Evolutionary conservation across 2,329 filamentous ascomycete genomes (phyloP).

Genomic region (Fusarium piperis): DNA sequence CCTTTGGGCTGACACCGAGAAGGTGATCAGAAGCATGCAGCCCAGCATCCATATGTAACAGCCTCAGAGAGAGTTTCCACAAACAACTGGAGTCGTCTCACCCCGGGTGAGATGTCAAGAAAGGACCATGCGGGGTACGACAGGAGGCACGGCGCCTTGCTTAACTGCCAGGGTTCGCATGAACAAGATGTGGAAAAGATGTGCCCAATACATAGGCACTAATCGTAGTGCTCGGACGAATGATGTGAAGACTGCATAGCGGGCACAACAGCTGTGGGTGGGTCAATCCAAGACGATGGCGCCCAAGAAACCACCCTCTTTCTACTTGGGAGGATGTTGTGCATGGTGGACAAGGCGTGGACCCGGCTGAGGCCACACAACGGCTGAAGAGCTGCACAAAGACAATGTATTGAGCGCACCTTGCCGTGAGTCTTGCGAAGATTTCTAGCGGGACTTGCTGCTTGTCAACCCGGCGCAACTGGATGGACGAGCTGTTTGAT

Average conservation of each 20-base stretch:
- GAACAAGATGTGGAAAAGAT: slow-evolving; percentile 28
- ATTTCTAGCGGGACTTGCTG: neutral
- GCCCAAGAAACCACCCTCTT: slow-evolving; percentile 17
- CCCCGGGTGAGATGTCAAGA: slow-evolving; percentile 38
- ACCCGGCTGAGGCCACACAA: neutral
- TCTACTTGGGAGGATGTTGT: slow-evolving; percentile 25
- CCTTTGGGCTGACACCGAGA: slow-evolving; percentile 24
- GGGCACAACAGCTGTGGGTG: slow-evolving; percentile 32
- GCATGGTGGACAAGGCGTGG: slow-evolving; percentile 12
- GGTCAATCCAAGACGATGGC: slow-evolving; percentile 25
- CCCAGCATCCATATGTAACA: slow-evolving; percentile 32
- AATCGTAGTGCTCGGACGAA: slow-evolving; percentile 14
- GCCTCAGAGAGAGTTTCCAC: slow-evolving; percentile 30
- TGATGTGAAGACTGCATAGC: slow-evolving; percentile 28
- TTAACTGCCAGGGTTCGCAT: slow-evolving; percentile 36
- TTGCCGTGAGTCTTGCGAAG: neutral
- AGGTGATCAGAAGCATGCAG: slow-evolving; percentile 24
- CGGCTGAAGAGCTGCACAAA: neutral
- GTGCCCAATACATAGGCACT: slow-evolving; percentile 26
- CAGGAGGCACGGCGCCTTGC: slow-evolving; percentile 26
- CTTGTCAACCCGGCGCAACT: neutral
- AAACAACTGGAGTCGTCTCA: slow-evolving; percentile 34
- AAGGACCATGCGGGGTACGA: slow-evolving; percentile 33
- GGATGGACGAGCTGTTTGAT: neutral
- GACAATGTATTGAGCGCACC: neutral